Percentiles rank a stretch among this genome's conserved stretches.
Evolutionary conservation across 768 basidiomycete genomes (phyloP).

Genomic region (Panus rudis): DNA sequence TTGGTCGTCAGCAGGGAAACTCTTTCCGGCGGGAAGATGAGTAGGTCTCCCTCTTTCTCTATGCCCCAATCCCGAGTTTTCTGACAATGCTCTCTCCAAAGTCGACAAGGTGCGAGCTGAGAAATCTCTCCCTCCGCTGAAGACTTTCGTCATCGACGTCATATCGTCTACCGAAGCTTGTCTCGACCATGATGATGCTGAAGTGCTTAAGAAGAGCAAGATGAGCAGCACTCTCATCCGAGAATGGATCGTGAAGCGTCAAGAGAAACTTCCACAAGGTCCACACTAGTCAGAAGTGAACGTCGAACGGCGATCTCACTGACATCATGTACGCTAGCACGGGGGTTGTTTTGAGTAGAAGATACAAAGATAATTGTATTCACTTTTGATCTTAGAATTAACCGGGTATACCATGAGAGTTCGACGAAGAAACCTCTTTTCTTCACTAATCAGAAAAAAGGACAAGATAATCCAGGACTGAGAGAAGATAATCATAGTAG

Average conservation of each 20-base stretch:
- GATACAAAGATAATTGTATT: no score
- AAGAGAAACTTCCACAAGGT: no score
- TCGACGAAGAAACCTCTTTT: no score
- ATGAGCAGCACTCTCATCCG: conserved; percentile 94
- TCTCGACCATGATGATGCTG: conserved; percentile 59
- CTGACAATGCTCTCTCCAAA: conserved; percentile 21
- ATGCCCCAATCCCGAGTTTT: neutral
- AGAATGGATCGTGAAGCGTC: conserved; percentile 63
- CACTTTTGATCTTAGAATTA: no score
- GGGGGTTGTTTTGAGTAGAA: no score
- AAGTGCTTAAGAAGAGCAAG: conserved; percentile 70
- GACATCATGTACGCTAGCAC: no score
- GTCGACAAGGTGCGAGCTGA: conserved; percentile 58
- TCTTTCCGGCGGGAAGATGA: conserved; percentile 59
- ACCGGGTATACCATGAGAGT: no score
- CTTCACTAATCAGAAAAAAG: neutral
- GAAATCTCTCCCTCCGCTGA: conserved; percentile 50
- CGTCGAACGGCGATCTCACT: no score
- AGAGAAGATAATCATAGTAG: no score
- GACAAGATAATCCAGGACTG: neutral
- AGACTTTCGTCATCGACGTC: conserved; percentile 80
- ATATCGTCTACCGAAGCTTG: conserved; percentile 62
- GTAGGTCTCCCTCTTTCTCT: conserved; percentile 38
- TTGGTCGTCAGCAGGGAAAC: conserved; percentile 92
- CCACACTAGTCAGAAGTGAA: no score